These are phyloP conservation scores for Maudiozyma bulderi DNA, from an alignment of 805 yeast species.

Conservation along the genomic window DNA sequence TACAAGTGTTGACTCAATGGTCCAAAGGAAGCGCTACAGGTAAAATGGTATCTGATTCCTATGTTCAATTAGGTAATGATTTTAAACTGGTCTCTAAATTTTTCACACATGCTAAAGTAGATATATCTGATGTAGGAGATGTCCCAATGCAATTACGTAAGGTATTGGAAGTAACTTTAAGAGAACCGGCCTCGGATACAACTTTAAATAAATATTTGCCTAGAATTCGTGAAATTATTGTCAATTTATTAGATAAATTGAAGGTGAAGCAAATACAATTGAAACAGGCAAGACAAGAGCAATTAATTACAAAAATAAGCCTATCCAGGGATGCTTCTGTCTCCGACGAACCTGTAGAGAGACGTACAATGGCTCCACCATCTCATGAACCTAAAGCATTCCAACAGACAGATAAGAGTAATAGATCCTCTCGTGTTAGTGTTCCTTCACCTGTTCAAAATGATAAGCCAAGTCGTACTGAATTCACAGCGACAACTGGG, in stretches of 20 bases:
- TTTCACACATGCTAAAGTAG: constrained; percentile 69
- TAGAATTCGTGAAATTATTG: constrained; percentile 75
- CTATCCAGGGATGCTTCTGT: constrained; percentile 12
- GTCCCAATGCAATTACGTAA: constrained; percentile 75
- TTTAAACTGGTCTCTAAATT: constrained; percentile 79
- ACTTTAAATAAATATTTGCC: constrained; percentile 76
- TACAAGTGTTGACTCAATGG: constrained; percentile 88
- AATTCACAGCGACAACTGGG: neutral
- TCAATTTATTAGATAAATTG: constrained; percentile 64
- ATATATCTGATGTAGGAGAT: constrained; percentile 75
- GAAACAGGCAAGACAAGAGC: constrained; percentile 18
- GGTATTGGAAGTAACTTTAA: constrained; percentile 76
- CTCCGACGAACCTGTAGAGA: constrained; percentile 2
- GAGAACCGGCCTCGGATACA: constrained; percentile 76
- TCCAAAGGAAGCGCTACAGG: constrained; percentile 73
- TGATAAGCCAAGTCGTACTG: neutral
- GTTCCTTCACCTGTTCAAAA: neutral
- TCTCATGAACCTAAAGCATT: neutral
- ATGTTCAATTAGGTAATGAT: constrained; percentile 88
- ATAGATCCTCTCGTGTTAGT: neutral
- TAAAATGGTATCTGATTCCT: constrained; percentile 77
- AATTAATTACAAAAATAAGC: constrained; percentile 3
- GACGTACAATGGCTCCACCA: neutral
- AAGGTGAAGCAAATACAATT: constrained; percentile 62
- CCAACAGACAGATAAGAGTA: neutral